phyloP scores from a whole-genome alignment of 495 filamentous ascomycete genomes.

The Xylaria telfairii region DNA sequence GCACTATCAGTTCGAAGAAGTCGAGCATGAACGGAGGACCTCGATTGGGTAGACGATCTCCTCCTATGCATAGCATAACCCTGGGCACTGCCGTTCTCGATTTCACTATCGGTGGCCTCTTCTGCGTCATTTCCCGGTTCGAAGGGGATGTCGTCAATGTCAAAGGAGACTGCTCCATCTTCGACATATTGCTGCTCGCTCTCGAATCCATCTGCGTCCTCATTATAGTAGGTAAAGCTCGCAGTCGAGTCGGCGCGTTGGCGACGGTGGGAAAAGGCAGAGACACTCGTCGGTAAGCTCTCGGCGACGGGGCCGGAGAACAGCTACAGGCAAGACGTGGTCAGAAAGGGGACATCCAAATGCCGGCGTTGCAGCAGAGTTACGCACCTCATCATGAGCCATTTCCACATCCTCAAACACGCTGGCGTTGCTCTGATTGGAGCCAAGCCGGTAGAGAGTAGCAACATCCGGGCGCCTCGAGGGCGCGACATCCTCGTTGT shows the following conservation, averaged over 20 bases:
- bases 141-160: constrained; percentile 51
- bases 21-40: constrained; percentile 71
- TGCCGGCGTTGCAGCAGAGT: not conserved
- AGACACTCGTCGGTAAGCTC: constrained; percentile 87
- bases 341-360: constrained; percentile 28
- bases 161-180: constrained; percentile 26
- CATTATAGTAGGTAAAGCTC: constrained; percentile 90
- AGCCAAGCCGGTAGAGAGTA: constrained; percentile 63
- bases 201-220: constrained; percentile 59
- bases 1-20: constrained; percentile 69
- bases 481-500: constrained; percentile 30
- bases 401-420: constrained; percentile 97
- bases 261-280: constrained; percentile 83
- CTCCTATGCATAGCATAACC: constrained; percentile 50
- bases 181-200: constrained; percentile 24
- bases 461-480: constrained; percentile 45
- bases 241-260: constrained; percentile 79
- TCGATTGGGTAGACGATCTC: constrained; percentile 53
- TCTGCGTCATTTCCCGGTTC: constrained; percentile 46
- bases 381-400: constrained; percentile 87
- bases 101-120: constrained; percentile 47
- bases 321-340: constrained; percentile 58
- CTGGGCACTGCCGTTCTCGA: constrained; percentile 44
- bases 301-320: constrained; percentile 94
- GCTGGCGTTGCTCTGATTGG: constrained; percentile 81